phyloP scores from a whole-genome alignment of 352 stramenopile genomes.

The Phytophthora kernoviae region DNA sequence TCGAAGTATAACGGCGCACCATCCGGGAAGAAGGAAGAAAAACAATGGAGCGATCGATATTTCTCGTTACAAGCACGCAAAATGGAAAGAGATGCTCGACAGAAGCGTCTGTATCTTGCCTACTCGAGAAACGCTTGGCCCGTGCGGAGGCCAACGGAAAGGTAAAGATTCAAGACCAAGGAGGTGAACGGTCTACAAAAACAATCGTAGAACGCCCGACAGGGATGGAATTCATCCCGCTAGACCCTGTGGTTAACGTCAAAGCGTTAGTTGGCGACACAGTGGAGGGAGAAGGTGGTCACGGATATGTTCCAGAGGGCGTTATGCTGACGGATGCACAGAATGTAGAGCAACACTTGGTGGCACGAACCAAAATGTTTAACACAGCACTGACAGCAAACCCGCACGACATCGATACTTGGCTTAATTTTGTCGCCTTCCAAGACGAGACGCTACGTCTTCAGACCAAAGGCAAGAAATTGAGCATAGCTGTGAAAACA shows the following conservation, averaged over 20 bases:
- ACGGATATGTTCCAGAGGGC: no score
- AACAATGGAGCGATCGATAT: conserved; percentile 40
- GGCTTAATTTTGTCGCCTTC: conserved; percentile 79
- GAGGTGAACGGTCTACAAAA: background rate
- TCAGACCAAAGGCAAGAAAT: conserved; percentile 29
- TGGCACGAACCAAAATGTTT: conserved; percentile 55
- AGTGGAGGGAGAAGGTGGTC: background rate
- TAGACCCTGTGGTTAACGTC: conserved; percentile 53
- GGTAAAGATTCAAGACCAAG: conserved; percentile 3
- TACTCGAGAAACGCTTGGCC: conserved; percentile 67
- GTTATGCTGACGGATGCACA: conserved; percentile 66
- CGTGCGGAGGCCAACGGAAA: conserved; percentile 9
- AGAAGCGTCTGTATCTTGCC: conserved; percentile 63
- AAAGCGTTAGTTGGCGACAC: conserved; percentile 2
- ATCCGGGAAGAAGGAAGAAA: conserved; percentile 3
- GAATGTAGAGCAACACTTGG: conserved; percentile 67
- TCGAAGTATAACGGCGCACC: conserved; percentile 11
- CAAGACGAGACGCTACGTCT: conserved; percentile 66
- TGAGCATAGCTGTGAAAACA: conserved; percentile 20
- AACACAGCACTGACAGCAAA: conserved; percentile 46
- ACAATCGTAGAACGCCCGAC: background rate
- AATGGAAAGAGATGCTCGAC: conserved; percentile 40
- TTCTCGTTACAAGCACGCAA: conserved; percentile 54
- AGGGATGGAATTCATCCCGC: conserved; percentile 65
- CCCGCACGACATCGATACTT: conserved; percentile 47